A percentile compares a stretch with the other conserved stretches of the same genome.
Evolutionary conservation across 495 filamentous ascomycete genomes (phyloP).

Genomic region (Aspergillus ellipticus): DNA sequence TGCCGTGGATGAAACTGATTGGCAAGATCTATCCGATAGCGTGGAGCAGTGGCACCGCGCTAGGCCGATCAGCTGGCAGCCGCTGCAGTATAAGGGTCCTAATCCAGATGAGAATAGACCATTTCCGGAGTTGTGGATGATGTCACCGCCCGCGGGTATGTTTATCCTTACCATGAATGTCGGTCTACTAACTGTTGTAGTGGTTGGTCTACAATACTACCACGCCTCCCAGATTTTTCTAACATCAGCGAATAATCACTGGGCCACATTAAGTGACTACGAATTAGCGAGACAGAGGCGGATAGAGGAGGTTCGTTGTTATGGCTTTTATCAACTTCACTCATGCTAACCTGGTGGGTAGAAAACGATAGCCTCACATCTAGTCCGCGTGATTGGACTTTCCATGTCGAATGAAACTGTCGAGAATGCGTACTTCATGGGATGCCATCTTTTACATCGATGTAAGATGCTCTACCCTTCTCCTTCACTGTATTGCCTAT

Average conservation of each 20-base stretch:
- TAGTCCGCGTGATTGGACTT: conserved; percentile 32
- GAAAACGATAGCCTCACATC: conserved; percentile 28
- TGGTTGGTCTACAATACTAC: conserved; percentile 39
- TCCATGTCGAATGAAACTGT: conserved; percentile 39
- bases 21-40: conserved; percentile 23
- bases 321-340: neutral
- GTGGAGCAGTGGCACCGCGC: conserved; percentile 30
- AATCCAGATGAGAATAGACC: conserved; percentile 23
- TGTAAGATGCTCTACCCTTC: conserved; percentile 20
- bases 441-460: conserved; percentile 35
- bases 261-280: conserved; percentile 23
- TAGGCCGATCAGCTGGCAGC: conserved; percentile 35
- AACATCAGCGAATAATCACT: conserved; percentile 24
- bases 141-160: conserved; percentile 35
- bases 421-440: conserved; percentile 39
- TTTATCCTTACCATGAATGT: neutral
- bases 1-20: conserved; percentile 20
- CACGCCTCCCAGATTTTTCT: conserved; percentile 32
- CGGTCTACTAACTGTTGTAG: conserved; percentile 12
- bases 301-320: conserved; percentile 25
- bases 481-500: neutral
- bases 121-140: conserved; percentile 41
- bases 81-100: conserved; percentile 30
- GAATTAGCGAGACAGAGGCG: conserved; percentile 27
- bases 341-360: neutral